A percentile compares a stretch with the other conserved stretches of the same genome.
Conservation (phyloP, 2,329 filamentous ascomycete species). For the Fusarium coicis region DNA sequence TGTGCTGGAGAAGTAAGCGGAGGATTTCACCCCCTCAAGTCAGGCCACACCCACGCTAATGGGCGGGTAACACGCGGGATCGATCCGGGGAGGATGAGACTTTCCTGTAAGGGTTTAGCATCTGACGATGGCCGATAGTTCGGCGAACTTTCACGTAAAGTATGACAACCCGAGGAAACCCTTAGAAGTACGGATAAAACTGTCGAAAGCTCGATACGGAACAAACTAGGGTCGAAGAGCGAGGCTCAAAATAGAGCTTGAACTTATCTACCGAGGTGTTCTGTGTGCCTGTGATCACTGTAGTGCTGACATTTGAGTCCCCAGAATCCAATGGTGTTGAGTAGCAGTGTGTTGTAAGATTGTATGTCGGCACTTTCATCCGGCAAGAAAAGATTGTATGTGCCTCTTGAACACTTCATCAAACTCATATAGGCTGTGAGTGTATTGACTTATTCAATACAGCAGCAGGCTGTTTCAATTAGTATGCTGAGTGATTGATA, state of each 20-base stretch:
- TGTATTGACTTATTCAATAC: neutral
- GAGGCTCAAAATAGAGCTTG: neutral
- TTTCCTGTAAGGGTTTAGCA: conserved; percentile 32
- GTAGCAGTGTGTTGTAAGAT: neutral
- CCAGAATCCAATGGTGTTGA: neutral
- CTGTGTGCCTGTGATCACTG: neutral
- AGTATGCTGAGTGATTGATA: neutral
- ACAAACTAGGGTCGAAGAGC: neutral
- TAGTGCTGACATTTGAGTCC: neutral
- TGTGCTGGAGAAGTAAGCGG: neutral
- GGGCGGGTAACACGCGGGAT: conserved; percentile 34
- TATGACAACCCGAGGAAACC: neutral
- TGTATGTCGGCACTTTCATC: neutral
- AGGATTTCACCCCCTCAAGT: conserved; percentile 5
- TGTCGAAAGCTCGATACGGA: conserved; percentile 1
- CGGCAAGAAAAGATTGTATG: neutral
- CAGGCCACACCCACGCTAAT: conserved; percentile 31
- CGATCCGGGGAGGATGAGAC: conserved; percentile 40
- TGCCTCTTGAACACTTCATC: neutral
- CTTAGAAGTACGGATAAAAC: neutral
- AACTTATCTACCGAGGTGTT: conserved; percentile 6
- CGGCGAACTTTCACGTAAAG: conserved; percentile 17
- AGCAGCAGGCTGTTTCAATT: neutral
- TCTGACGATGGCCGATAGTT: conserved; percentile 15
- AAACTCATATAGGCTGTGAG: neutral